These are phyloP conservation scores for Chlamydomonas reinhardtii DNA, from an alignment of 163 green algal genomes.

Conservation along the genomic window DNA sequence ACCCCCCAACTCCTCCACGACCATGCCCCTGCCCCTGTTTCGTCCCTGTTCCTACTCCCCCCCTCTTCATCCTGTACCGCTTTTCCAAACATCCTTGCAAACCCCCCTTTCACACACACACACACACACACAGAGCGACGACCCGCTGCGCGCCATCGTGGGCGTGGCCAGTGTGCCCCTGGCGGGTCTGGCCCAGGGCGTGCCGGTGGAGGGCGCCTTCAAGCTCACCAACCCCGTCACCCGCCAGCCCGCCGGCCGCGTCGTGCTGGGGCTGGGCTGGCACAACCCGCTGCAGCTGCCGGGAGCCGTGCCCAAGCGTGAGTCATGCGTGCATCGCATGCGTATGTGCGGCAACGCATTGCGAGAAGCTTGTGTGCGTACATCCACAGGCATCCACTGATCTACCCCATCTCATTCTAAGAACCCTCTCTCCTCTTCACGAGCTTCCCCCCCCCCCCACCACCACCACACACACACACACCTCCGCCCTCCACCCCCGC, in stretches of 20 bases:
- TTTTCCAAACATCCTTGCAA: too few species aligned
- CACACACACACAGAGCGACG: constrained; percentile 48
- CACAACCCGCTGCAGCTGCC: constrained; percentile 58
- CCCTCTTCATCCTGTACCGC: too few species aligned
- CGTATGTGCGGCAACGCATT: too few species aligned
- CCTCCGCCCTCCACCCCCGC: neutral
- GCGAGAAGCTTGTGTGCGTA: too few species aligned
- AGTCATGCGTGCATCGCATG: neutral
- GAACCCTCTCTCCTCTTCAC: too few species aligned
- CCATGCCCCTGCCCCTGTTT: too few species aligned
- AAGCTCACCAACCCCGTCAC: constrained; percentile 59
- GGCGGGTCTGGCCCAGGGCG: constrained; percentile 42
- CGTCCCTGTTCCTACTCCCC: too few species aligned
- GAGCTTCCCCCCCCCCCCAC: too few species aligned
- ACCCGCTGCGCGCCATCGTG: constrained; percentile 59
- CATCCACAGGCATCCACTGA: too few species aligned
- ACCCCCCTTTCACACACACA: too few species aligned
- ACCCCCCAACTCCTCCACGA: too few species aligned
- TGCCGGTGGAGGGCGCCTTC: constrained; percentile 67
- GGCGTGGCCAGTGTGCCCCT: constrained; percentile 63
- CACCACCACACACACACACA: too few species aligned
- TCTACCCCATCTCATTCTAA: neutral
- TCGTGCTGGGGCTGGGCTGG: constrained; percentile 66
- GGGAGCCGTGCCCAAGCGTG: constrained; percentile 3
- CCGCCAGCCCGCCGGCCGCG: constrained; percentile 49